A percentile compares a stretch with the other conserved stretches of the same genome.
These are phyloP conservation scores for Pichia paraexigua DNA, from an alignment of 805 yeast species.

Conservation along the genomic window DNA sequence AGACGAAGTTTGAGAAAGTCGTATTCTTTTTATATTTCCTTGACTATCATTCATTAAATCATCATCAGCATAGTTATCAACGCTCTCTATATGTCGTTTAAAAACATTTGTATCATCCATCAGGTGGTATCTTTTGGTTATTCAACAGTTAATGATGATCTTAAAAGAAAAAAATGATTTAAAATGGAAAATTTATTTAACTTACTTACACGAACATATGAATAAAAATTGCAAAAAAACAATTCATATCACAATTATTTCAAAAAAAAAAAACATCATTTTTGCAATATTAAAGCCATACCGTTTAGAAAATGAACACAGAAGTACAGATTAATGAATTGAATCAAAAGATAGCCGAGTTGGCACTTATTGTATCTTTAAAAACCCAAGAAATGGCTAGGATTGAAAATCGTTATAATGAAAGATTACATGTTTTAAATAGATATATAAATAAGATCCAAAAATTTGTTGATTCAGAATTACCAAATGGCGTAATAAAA, in stretches of 20 bases:
- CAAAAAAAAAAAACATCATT: not conserved
- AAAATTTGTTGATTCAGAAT: conserved; percentile 5
- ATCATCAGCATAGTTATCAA: not conserved
- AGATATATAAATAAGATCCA: conserved; percentile 16
- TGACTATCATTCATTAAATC: not conserved
- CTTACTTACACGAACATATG: too few species aligned
- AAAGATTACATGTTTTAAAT: conserved; percentile 16
- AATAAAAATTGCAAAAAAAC: too few species aligned
- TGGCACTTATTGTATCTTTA: conserved; percentile 31
- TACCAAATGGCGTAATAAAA: not conserved
- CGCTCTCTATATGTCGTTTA: not conserved
- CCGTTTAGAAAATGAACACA: not conserved
- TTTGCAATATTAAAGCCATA: not conserved
- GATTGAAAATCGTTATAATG: conserved; percentile 17
- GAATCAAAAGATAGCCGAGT: conserved; percentile 17
- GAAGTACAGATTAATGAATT: conserved; percentile 15
- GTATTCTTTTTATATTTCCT: not conserved
- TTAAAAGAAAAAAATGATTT: not conserved
- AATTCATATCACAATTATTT: not conserved
- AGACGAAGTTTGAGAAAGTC: not conserved
- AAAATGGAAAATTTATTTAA: too few species aligned
- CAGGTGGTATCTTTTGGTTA: too few species aligned
- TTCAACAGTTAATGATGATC: not conserved
- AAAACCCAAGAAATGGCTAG: conserved; percentile 34
- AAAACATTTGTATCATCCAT: not conserved